phyloP scores from a whole-genome alignment of 163 green algal species.

The Trebouxia gelatinosa region DNA sequence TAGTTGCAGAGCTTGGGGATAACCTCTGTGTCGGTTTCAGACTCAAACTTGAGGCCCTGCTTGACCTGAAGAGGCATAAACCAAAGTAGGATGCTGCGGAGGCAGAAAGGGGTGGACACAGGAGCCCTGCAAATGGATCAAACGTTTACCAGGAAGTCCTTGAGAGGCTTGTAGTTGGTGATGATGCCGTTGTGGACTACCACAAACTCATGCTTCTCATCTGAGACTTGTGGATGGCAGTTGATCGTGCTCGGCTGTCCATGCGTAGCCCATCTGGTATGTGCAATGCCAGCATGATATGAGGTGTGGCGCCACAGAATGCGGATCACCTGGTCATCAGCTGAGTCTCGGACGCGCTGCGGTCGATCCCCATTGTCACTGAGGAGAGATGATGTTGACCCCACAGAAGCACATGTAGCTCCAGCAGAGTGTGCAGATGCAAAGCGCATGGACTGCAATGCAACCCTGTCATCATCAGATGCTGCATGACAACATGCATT shows the following conservation, averaged over 20 bases:
- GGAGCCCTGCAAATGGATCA: slow-evolving; percentile 21
- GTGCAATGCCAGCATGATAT: slow-evolving; percentile 85
- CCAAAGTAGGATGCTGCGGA: not conserved
- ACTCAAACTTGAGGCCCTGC: slow-evolving; percentile 83
- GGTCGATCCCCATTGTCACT: too few relatives aligned
- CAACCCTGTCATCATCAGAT: slow-evolving; percentile 77
- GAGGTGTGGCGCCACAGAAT: slow-evolving; percentile 68
- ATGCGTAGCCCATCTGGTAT: slow-evolving; percentile 98
- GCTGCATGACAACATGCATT: slow-evolving; percentile 49
- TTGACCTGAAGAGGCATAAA: slow-evolving; percentile 59
- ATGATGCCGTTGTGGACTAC: slow-evolving; percentile 99
- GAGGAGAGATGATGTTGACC: too few relatives aligned
- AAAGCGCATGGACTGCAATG: slow-evolving; percentile 80
- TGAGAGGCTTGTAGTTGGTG: slow-evolving; percentile 93
- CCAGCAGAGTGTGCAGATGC: slow-evolving; percentile 63
- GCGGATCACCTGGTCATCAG: too few relatives aligned
- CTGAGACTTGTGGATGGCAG: slow-evolving; percentile 87
- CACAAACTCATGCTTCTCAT: slow-evolving; percentile 80
- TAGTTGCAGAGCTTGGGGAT: slow-evolving; percentile 97
- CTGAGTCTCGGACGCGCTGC: too few relatives aligned
- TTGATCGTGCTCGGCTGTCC: slow-evolving; percentile 83
- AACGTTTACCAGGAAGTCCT: slow-evolving; percentile 73
- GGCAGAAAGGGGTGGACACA: too few relatives aligned
- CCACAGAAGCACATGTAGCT: slow-evolving; percentile 30
- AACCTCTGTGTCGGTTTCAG: slow-evolving; percentile 98